Evolutionary conservation across 805 yeast genomes (phyloP).

Genomic region (Wickerhamomyces hampshirensis): DNA sequence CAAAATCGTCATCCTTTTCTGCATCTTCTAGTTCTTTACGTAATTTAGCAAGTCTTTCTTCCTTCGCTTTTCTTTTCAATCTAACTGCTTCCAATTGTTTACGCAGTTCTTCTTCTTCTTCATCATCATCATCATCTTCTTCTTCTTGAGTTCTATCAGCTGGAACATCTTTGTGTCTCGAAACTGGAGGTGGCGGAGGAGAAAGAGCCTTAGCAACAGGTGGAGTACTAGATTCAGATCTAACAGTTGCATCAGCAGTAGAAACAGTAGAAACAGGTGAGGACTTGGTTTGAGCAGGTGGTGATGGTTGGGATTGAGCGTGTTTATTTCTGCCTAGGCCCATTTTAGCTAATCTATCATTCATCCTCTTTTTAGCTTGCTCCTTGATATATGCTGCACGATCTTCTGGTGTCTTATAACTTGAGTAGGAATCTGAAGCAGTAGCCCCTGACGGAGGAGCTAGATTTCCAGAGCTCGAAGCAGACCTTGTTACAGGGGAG

Average conservation of each 20-base stretch:
- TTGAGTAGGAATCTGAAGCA: slow-evolving; percentile 21
- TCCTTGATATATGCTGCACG: slow-evolving; percentile 79
- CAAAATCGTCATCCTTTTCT: slow-evolving; percentile 39
- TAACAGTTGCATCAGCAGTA: slow-evolving; percentile 4
- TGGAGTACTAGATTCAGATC: slow-evolving; percentile 1
- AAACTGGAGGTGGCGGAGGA: slow-evolving; percentile 14
- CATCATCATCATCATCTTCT: slow-evolving; percentile 42
- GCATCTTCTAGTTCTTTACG: slow-evolving; percentile 55
- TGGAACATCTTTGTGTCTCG: slow-evolving; percentile 6
- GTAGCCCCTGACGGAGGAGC: slow-evolving; percentile 19
- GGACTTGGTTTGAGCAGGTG: slow-evolving; percentile 3
- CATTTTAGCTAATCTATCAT: slow-evolving; percentile 74
- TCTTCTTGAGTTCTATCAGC: slow-evolving; percentile 11
- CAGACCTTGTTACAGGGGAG: too few relatives aligned
- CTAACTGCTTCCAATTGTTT: slow-evolving; percentile 36
- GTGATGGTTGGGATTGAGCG: slow-evolving; percentile 18
- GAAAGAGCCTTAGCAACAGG: slow-evolving; percentile 6
- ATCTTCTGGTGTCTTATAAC: slow-evolving; percentile 51
- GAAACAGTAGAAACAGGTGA: slow-evolving; percentile 1
- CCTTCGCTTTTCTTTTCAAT: slow-evolving; percentile 50
- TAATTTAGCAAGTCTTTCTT: slow-evolving; percentile 52
- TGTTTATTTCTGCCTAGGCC: slow-evolving; percentile 44
- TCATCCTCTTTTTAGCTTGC: slow-evolving; percentile 78
- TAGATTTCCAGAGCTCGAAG: slow-evolving; percentile 15
- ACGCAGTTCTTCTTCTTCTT: slow-evolving; percentile 42